A percentile compares a stretch with the other conserved stretches of the same genome.
Conservation (phyloP, 495 filamentous ascomycete species). For the Penicillium soppii region DNA sequence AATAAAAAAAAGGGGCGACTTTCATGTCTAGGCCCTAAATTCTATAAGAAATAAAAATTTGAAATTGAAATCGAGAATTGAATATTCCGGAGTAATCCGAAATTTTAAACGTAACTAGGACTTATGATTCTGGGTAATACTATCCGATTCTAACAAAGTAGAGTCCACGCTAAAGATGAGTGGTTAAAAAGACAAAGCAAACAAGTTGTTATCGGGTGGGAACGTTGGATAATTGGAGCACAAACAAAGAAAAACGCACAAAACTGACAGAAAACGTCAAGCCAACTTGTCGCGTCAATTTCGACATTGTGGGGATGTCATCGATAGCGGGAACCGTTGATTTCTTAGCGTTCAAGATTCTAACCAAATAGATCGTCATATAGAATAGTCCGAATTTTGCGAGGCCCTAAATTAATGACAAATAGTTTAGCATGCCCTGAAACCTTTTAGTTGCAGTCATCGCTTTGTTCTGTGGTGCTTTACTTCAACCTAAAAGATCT, state of each 20-base stretch:
- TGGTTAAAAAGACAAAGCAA: slow-evolving; percentile 1
- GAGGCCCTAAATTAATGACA: neutral
- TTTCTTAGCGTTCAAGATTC: neutral
- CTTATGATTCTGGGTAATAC: neutral
- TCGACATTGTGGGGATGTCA: neutral
- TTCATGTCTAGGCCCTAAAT: slow-evolving; percentile 2
- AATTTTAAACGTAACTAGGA: slow-evolving; percentile 2
- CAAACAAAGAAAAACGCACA: slow-evolving; percentile 2
- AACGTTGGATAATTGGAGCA: neutral
- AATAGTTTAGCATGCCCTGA: neutral
- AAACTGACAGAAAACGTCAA: neutral
- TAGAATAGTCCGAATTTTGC: neutral
- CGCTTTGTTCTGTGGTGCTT: neutral
- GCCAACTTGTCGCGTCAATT: neutral
- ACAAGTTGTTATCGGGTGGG: neutral
- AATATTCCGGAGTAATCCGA: slow-evolving; percentile 2
- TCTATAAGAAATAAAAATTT: too few species aligned
- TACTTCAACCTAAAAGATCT: neutral
- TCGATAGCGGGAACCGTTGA: neutral
- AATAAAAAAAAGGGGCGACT: neutral
- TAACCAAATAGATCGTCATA: neutral
- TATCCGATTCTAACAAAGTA: neutral
- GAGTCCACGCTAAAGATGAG: neutral
- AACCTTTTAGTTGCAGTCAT: neutral
- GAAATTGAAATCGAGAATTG: neutral